phyloP scores from a whole-genome alignment of 2,329 filamentous ascomycete species.

The Tolypocladium endophyticum region DNA sequence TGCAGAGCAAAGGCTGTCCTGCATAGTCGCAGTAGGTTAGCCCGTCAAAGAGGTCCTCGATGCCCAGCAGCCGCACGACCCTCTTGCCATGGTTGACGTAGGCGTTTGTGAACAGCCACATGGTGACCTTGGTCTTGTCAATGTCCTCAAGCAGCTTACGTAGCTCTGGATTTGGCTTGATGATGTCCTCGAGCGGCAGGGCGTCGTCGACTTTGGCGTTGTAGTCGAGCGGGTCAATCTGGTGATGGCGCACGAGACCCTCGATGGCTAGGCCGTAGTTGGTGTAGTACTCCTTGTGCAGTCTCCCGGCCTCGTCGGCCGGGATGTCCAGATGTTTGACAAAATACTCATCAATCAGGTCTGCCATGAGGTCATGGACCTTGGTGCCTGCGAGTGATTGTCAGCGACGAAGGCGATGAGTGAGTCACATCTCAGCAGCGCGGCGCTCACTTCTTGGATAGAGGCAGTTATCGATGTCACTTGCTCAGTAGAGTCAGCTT shows the following conservation, averaged over 20 bases:
- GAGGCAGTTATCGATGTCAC: constrained; percentile 97
- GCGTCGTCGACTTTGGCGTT: constrained; percentile 93
- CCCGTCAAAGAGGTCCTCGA: constrained; percentile 89
- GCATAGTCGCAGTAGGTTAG: constrained; percentile 92
- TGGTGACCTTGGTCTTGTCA: constrained; percentile 70
- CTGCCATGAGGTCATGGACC: constrained; percentile 81
- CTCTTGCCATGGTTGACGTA: constrained; percentile 80
- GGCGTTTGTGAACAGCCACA: constrained; percentile 96
- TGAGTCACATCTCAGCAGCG: background rate
- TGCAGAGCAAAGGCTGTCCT: constrained; percentile 66
- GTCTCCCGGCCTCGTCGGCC: constrained; percentile 66
- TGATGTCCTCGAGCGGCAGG: constrained; percentile 72
- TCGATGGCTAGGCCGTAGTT: constrained; percentile 97
- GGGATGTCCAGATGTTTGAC: constrained; percentile 61
- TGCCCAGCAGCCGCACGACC: constrained; percentile 67
- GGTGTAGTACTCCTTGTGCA: constrained; percentile 88
- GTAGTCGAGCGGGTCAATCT: constrained; percentile 91
- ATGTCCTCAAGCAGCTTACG: constrained; percentile 71
- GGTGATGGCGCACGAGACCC: constrained; percentile 84
- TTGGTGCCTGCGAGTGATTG: constrained; percentile 45
- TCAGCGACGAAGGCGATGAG: background rate
- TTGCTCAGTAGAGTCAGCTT: constrained; percentile 29
- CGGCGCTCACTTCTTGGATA: constrained; percentile 66
- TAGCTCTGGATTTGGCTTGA: constrained; percentile 67
- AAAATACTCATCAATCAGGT: constrained; percentile 61